These are phyloP conservation scores for Spergularia bocconei DNA, from an alignment of 148 eudicot species.

Conservation along the genomic window DNA sequence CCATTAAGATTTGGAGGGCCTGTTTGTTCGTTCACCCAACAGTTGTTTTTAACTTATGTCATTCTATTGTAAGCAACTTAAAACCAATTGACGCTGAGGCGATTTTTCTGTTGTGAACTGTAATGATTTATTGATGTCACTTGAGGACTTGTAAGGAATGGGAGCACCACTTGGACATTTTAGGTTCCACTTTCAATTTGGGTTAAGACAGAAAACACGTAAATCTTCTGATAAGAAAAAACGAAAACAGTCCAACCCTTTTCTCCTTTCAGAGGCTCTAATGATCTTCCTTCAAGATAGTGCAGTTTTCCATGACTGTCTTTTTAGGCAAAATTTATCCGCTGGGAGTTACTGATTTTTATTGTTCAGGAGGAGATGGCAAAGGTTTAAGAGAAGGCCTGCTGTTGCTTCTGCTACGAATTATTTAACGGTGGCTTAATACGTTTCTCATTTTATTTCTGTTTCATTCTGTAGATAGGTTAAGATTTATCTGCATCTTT, in stretches of 20 bases:
- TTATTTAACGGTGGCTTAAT: constrained; percentile 17
- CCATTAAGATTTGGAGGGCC: not conserved
- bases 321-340: not conserved
- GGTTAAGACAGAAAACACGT: not conserved
- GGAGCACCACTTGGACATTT: not conserved
- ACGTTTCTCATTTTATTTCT: constrained; percentile 7
- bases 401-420: constrained; percentile 11
- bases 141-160: not conserved
- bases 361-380: constrained; percentile 14
- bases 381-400: constrained; percentile 18
- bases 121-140: not conserved
- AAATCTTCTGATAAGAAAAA: not conserved
- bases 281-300: not conserved
- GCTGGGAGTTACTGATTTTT: not conserved
- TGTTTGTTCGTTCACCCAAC: not conserved
- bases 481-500: not conserved
- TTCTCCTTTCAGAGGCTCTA: too few species aligned
- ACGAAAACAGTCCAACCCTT: not conserved
- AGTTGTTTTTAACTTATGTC: too few species aligned
- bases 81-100: too few species aligned
- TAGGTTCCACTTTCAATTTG: not conserved
- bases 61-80: too few species aligned
- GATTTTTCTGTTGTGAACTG: not conserved
- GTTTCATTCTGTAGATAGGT: not conserved
- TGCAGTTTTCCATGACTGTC: not conserved